Conservation (phyloP, 1,284 basidiomycete species). For the Mycena citricolor region DNA sequence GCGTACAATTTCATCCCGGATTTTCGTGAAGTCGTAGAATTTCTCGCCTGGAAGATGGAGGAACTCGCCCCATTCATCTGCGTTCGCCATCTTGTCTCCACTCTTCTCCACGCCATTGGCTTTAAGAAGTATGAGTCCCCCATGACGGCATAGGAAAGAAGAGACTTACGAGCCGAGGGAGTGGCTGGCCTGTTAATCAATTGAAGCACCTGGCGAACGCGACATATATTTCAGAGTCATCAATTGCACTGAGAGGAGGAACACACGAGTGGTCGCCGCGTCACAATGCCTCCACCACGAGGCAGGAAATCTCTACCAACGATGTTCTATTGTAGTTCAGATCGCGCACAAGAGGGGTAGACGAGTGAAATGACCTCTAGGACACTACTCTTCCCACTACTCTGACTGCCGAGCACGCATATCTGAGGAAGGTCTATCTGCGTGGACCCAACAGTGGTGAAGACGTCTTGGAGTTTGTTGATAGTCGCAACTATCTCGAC, state of each 20-base stretch:
- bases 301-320: slow-evolving; percentile 97
- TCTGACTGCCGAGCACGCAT: slow-evolving; percentile 83
- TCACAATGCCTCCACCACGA: slow-evolving; percentile 97
- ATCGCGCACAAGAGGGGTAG: neutral
- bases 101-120: slow-evolving; percentile 45
- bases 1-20: slow-evolving; percentile 92
- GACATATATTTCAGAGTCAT: slow-evolving; percentile 16
- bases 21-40: slow-evolving; percentile 97
- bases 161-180: slow-evolving; percentile 32
- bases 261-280: slow-evolving; percentile 83
- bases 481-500: slow-evolving; percentile 74
- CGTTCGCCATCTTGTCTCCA: slow-evolving; percentile 73
- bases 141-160: slow-evolving; percentile 1
- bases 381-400: slow-evolving; percentile 86
- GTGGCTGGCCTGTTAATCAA: slow-evolving; percentile 81
- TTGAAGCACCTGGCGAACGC: slow-evolving; percentile 76
- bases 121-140: slow-evolving; percentile 25
- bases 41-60: slow-evolving; percentile 94
- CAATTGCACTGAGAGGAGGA: slow-evolving; percentile 4
- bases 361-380: slow-evolving; percentile 58
- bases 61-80: slow-evolving; percentile 99
- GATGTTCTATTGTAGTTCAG: slow-evolving; percentile 71
- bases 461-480: slow-evolving; percentile 86
- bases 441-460: slow-evolving; percentile 75
- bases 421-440: slow-evolving; percentile 86